These are phyloP conservation scores for Saitozyma podzolica DNA, from an alignment of 768 basidiomycete species.

Conservation along the genomic window DNA sequence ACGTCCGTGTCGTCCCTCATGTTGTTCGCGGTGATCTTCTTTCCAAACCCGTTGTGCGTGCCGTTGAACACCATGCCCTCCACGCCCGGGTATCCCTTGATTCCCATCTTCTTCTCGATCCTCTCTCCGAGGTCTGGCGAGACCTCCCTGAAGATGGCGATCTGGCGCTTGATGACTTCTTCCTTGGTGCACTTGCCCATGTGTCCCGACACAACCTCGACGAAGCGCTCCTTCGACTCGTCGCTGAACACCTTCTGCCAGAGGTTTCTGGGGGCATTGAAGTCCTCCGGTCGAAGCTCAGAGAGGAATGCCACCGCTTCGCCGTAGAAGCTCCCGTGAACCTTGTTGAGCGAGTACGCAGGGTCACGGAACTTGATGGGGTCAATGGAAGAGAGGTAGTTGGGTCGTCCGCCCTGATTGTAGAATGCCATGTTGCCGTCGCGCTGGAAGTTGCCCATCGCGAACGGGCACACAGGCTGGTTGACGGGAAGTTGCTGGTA, in stretches of 20 bases:
- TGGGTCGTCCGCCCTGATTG: slow-evolving; percentile 81
- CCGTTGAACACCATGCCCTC: slow-evolving; percentile 40
- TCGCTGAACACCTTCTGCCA: slow-evolving; percentile 54
- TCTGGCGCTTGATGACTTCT: slow-evolving; percentile 49
- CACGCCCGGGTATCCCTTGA: slow-evolving; percentile 43
- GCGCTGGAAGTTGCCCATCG: slow-evolving; percentile 81
- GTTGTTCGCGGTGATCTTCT: slow-evolving; percentile 40
- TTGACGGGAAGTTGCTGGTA: slow-evolving; percentile 81
- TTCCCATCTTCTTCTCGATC: slow-evolving; percentile 72
- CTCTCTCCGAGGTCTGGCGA: slow-evolving; percentile 72
- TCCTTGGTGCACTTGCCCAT: slow-evolving; percentile 43
- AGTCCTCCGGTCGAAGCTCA: slow-evolving; percentile 70
- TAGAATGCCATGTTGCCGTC: slow-evolving; percentile 69
- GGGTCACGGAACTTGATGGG: slow-evolving; percentile 66
- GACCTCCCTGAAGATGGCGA: slow-evolving; percentile 70
- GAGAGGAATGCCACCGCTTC: slow-evolving; percentile 59
- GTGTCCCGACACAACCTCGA: slow-evolving; percentile 55
- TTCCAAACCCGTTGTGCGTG: slow-evolving; percentile 39
- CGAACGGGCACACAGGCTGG: slow-evolving; percentile 66
- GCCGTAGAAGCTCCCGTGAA: slow-evolving; percentile 72
- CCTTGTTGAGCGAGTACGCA: slow-evolving; percentile 43
- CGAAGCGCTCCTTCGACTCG: slow-evolving; percentile 47
- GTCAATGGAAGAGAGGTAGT: slow-evolving; percentile 76
- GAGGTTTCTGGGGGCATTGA: slow-evolving; percentile 55
- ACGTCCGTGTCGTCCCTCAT: slow-evolving; percentile 24